These are phyloP conservation scores for Calonectria fujianensis DNA, from an alignment of 2,329 filamentous ascomycete species.

Conservation along the genomic window DNA sequence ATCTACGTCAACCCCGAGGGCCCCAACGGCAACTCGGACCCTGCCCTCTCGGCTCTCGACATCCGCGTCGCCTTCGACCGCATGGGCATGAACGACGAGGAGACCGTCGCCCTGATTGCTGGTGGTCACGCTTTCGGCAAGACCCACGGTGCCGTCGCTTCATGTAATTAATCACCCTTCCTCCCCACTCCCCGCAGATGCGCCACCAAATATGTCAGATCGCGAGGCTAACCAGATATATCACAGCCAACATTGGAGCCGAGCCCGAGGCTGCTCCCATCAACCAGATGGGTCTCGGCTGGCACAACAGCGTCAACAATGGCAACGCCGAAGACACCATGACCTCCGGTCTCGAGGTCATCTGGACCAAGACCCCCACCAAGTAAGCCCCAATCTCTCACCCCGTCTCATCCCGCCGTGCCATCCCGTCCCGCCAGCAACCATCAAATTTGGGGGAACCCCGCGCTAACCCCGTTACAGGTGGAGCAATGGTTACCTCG, in stretches of 20 bases:
- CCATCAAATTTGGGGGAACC: background rate
- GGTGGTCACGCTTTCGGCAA: conserved; percentile 90
- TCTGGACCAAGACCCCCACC: conserved; percentile 84
- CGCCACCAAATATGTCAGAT: background rate
- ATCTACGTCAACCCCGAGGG: conserved; percentile 90
- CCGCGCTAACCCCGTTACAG: conserved; percentile 37
- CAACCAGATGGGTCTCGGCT: conserved; percentile 82
- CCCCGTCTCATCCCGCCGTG: no score
- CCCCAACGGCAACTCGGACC: conserved; percentile 82
- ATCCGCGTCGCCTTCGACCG: conserved; percentile 84
- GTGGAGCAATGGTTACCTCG: conserved; percentile 84
- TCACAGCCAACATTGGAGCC: conserved; percentile 72
- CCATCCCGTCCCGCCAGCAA: no score
- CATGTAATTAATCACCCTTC: conserved; percentile 5
- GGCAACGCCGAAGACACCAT: conserved; percentile 84
- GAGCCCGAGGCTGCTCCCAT: conserved; percentile 81
- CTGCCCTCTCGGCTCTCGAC: conserved; percentile 79
- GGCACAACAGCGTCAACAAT: conserved; percentile 77
- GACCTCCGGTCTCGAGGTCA: conserved; percentile 86
- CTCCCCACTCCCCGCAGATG: background rate
- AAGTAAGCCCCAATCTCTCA: conserved; percentile 61
- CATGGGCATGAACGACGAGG: conserved; percentile 90
- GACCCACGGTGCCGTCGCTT: conserved; percentile 76
- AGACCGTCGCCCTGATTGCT: conserved; percentile 85
- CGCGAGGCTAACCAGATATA: background rate